Conservation (phyloP, 176 grass and related monocot species). For the Pontederia crassipes region DNA sequence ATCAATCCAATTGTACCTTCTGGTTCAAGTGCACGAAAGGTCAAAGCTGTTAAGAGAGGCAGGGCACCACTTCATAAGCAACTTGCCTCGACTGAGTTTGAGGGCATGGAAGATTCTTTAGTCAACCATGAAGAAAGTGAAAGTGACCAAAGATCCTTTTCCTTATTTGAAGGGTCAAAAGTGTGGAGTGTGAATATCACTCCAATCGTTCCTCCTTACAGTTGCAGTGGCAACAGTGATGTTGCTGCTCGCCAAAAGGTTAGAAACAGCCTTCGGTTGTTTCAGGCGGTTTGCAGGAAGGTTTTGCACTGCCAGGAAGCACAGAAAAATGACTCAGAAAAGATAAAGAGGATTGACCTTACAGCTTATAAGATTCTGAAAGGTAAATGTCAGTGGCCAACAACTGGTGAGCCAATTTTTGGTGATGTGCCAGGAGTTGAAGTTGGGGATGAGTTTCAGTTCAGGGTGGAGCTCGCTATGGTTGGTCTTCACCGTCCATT, state of each 20-base stretch:
- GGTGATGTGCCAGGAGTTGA: slow-evolving; percentile 59
- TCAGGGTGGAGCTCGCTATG: slow-evolving; percentile 51
- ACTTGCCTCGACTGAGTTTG: not conserved
- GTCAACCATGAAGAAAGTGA: slow-evolving; percentile 24
- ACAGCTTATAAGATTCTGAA: slow-evolving; percentile 38
- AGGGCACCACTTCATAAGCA: not conserved
- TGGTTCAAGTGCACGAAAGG: slow-evolving; percentile 4
- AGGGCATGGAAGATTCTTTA: slow-evolving; percentile 10
- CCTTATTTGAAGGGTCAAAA: slow-evolving; percentile 22
- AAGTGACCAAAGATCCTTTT: slow-evolving; percentile 22
- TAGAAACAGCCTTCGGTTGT: slow-evolving; percentile 29
- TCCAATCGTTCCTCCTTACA: slow-evolving; percentile 15
- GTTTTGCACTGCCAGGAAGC: slow-evolving; percentile 34
- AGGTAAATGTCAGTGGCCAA: slow-evolving; percentile 32
- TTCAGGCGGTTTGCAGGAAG: slow-evolving; percentile 40
- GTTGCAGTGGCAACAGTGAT: slow-evolving; percentile 8
- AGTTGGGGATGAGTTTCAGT: slow-evolving; percentile 78
- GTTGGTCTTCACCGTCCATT: slow-evolving; percentile 55
- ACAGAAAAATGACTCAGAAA: slow-evolving; percentile 8
- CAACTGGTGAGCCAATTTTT: slow-evolving; percentile 22
- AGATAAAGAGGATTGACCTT: slow-evolving; percentile 35
- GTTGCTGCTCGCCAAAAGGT: slow-evolving; percentile 30
- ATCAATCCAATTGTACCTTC: not conserved
- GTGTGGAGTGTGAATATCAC: slow-evolving; percentile 19
- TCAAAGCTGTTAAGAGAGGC: slow-evolving; percentile 2